A percentile compares a stretch with the other conserved stretches of the same genome.
Evolutionary conservation across 257 asterid species (phyloP).

Genomic region (Salvia splendens): DNA sequence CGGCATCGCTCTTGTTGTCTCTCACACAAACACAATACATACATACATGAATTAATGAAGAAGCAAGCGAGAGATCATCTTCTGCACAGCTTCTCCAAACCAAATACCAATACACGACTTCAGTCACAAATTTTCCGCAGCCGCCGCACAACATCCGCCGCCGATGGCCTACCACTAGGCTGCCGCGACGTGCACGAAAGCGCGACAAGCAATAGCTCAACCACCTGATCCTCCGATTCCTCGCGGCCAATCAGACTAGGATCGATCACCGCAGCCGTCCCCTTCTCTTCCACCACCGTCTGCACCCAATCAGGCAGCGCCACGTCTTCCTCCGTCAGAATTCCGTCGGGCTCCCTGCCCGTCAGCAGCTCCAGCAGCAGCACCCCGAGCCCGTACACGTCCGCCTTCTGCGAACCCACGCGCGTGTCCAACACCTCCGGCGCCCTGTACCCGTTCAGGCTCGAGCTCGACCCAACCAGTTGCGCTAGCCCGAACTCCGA

Average conservation of each 20-base stretch:
- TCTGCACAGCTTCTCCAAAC: no score
- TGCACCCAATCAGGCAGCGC: slow-evolving; percentile 54
- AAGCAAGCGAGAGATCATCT: no score
- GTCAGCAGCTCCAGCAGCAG: slow-evolving; percentile 52
- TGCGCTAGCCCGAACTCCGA: slow-evolving; percentile 51
- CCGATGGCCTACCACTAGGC: slow-evolving; percentile 48
- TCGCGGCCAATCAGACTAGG: slow-evolving; percentile 35
- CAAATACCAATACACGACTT: not conserved
- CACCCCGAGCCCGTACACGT: slow-evolving; percentile 57
- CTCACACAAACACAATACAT: no score
- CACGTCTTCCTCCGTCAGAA: slow-evolving; percentile 42
- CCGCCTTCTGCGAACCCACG: slow-evolving; percentile 44
- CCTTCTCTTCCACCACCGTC: slow-evolving; percentile 37
- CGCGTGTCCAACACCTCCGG: slow-evolving; percentile 53
- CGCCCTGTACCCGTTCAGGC: slow-evolving; percentile 44
- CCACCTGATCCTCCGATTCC: slow-evolving; percentile 39
- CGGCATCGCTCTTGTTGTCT: no score
- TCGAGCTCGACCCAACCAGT: slow-evolving; percentile 40
- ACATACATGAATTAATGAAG: no score
- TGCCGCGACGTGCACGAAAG: slow-evolving; percentile 44
- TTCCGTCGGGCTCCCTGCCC: slow-evolving; percentile 39
- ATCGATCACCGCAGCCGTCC: slow-evolving; percentile 47
- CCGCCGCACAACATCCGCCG: slow-evolving; percentile 37
- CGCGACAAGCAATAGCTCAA: slow-evolving; percentile 47
- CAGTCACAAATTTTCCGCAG: slow-evolving; percentile 34